These are phyloP conservation scores for Echinochloa phyllopogon DNA, from an alignment of 176 grass and related monocot genomes.

Conservation along the genomic window DNA sequence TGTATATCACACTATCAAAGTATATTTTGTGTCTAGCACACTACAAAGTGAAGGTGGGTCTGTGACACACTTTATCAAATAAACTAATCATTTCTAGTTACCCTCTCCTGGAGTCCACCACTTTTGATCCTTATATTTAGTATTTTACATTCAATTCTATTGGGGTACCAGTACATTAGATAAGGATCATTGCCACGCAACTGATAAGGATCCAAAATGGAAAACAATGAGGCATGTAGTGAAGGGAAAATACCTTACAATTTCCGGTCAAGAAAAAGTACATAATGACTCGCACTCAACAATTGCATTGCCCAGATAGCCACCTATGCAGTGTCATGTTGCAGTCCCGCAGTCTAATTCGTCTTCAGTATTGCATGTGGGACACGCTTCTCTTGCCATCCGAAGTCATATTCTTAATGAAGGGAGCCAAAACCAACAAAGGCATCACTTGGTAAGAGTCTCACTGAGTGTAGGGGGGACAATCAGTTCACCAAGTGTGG, in stretches of 20 bases:
- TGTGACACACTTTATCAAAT: too few species aligned
- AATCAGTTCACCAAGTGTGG: constrained; percentile 42
- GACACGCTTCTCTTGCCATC: constrained; percentile 27
- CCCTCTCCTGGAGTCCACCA: too few species aligned
- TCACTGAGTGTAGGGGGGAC: constrained; percentile 36
- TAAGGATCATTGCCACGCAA: constrained; percentile 87
- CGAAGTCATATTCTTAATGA: constrained; percentile 21
- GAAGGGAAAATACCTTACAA: constrained; percentile 40
- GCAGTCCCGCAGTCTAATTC: constrained; percentile 14
- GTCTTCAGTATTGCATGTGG: constrained; percentile 26
- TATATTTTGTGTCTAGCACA: too few species aligned
- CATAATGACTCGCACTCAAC: constrained; percentile 40
- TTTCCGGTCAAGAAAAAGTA: constrained; percentile 45
- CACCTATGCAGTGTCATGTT: constrained; percentile 36
- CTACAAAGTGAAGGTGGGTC: too few species aligned
- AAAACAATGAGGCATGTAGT: constrained; percentile 60
- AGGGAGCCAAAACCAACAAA: constrained; percentile 46
- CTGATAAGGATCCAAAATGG: constrained; percentile 74
- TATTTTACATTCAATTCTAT: too few species aligned
- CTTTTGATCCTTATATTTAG: too few species aligned
- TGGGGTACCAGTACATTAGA: constrained; percentile 60
- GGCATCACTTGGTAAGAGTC: constrained; percentile 46
- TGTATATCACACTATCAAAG: too few species aligned
- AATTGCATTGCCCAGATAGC: constrained; percentile 8
- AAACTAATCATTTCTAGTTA: too few species aligned